Conservation (phyloP, 371 early-diverging fungal genomes). For the Zychaea mexicana region DNA sequence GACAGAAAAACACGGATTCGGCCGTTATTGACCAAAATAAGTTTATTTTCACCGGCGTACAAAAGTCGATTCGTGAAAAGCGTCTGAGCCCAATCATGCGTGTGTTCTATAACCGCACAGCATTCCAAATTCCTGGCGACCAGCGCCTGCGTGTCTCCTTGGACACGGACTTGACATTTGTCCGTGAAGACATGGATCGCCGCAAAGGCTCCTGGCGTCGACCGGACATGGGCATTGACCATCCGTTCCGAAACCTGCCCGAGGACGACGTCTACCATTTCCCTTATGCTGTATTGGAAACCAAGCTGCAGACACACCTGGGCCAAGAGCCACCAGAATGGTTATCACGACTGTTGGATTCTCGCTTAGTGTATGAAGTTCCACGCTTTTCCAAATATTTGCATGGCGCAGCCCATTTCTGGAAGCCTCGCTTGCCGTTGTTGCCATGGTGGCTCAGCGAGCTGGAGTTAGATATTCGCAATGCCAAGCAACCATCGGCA, state of each 20-base stretch:
- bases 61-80: constrained; percentile 75
- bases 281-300: constrained; percentile 53
- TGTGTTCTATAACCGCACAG: constrained; percentile 97
- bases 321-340: constrained; percentile 89
- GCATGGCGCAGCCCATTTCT: constrained; percentile 94
- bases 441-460: constrained; percentile 97
- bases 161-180: constrained; percentile 97
- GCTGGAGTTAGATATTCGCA: constrained; percentile 90
- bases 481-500: constrained; percentile 39
- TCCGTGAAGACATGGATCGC: constrained; percentile 93
- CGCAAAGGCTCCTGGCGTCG: constrained; percentile 91
- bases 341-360: constrained; percentile 90
- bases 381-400: constrained; percentile 99
- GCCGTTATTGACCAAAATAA: constrained; percentile 74
- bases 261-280: constrained; percentile 58
- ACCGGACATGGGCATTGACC: constrained; percentile 81
- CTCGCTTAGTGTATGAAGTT: constrained; percentile 92
- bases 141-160: constrained; percentile 94
- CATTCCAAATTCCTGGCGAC: constrained; percentile 98
- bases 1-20: constrained; percentile 71
- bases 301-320: constrained; percentile 95
- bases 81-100: constrained; percentile 87
- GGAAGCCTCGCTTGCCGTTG: constrained; percentile 78
- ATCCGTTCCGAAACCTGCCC: constrained; percentile 85
- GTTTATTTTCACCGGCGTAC: constrained; percentile 82